Conservation (phyloP, 2,329 filamentous ascomycete genomes). For the Coniochaeta sp. region DNA sequence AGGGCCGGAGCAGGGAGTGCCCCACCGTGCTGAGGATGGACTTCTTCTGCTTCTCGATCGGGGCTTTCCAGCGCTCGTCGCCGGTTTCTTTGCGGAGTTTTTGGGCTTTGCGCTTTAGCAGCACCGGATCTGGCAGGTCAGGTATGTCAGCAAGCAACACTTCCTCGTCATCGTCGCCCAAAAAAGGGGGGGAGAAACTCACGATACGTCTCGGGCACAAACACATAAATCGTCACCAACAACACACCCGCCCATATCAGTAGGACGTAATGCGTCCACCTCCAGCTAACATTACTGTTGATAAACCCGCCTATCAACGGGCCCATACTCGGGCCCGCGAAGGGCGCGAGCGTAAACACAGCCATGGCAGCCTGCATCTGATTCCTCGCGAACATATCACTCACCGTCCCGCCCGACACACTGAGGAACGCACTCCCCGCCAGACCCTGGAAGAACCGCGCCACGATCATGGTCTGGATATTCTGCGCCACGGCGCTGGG, state of each 20-base stretch:
- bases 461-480: slow-evolving; percentile 71
- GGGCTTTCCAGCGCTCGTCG: slow-evolving; percentile 68
- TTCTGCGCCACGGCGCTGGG: slow-evolving; percentile 77
- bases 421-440: slow-evolving; percentile 61
- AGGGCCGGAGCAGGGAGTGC: slow-evolving; percentile 58
- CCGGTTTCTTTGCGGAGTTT: slow-evolving; percentile 66
- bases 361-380: slow-evolving; percentile 78
- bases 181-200: slow-evolving; percentile 17
- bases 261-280: slow-evolving; percentile 80
- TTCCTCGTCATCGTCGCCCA: neutral
- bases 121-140: slow-evolving; percentile 47
- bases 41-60: slow-evolving; percentile 65
- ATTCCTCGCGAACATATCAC: slow-evolving; percentile 65
- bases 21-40: slow-evolving; percentile 58
- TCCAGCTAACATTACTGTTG: slow-evolving; percentile 66
- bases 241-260: slow-evolving; percentile 72
- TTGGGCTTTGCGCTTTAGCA: slow-evolving; percentile 66
- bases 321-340: slow-evolving; percentile 54
- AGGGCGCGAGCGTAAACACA: slow-evolving; percentile 62
- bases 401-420: slow-evolving; percentile 79
- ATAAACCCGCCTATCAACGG: slow-evolving; percentile 72
- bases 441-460: slow-evolving; percentile 71
- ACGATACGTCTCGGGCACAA: slow-evolving; percentile 86
- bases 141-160: neutral
- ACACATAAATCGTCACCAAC: slow-evolving; percentile 55